Evolutionary conservation across 192 early-diverging fungal genomes (phyloP), one percentile per base, ranked within the genome.

Genomic region (Obelidium mucronatum): DNA sequence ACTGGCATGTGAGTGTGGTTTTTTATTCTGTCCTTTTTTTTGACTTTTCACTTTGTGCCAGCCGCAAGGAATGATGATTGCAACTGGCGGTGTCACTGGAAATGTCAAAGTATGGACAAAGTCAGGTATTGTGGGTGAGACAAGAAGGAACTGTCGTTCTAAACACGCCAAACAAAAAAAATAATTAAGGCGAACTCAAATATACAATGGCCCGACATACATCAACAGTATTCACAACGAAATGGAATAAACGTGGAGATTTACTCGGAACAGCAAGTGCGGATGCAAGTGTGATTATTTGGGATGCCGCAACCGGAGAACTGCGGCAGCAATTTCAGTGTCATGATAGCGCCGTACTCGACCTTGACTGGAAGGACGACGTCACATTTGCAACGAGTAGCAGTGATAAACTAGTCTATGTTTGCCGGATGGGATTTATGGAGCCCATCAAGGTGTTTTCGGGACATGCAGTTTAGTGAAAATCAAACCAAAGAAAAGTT

Each of bases 361-460:
- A 97, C 80, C 89, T 95, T 8, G 97, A 96, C 80, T 98, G 97
- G 97, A 86, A 90, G 65, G 95, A 98, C 78, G 92, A 96, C 78
- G 80, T 83, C 0, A 98, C 94, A 6, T 94, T 97, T 87, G 96
- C 97, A 3, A 93, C 94, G 0, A 93, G 92, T 67, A 93, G 93
- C 37, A 86, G 86, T 19, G 97, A 98, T 78, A 89, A 89, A 51
- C 83, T 85, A 6, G 91, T 98, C 2, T 91, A 87, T 61, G 90
- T 98, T 0, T 97, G 94, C 81, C 85, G 86, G 54, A 88, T 95
- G 28, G 92, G 91, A 24, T 81, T 78, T 24, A 70, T 81, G 1
- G 82, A 87, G n/a, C 94, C 96, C 0, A 37, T 96, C n/a, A 86
- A 84, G 70, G 89, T 86, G 33, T 94, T 91, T 79, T 74, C 76